These are phyloP conservation scores for Lentinula edodes DNA, from an alignment of 768 basidiomycete genomes.

Conservation along the genomic window DNA sequence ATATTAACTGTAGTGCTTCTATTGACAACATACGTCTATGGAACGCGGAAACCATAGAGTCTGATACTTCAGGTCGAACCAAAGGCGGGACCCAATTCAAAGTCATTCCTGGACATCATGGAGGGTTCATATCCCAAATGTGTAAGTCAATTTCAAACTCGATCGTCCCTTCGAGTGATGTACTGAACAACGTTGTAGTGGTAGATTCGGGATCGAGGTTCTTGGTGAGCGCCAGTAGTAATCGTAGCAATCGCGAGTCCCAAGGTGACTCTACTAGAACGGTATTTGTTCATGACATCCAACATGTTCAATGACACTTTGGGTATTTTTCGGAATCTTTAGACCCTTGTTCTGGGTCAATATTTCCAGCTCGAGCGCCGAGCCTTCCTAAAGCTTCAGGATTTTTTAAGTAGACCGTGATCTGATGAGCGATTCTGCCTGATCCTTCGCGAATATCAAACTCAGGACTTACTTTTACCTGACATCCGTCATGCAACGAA, in stretches of 20 bases:
- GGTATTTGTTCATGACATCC: conserved; percentile 89
- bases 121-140: conserved; percentile 90
- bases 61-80: conserved; percentile 51
- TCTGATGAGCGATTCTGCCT: not conserved
- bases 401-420: not conserved
- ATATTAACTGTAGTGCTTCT: conserved; percentile 58
- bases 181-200: conserved; percentile 40
- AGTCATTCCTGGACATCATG: conserved; percentile 94
- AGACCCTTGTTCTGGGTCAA: not conserved
- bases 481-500: not conserved
- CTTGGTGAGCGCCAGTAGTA: conserved; percentile 88
- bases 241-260: conserved; percentile 92
- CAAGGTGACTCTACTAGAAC: conserved; percentile 87
- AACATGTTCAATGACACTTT: conserved; percentile 27
- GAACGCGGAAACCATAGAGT: conserved; percentile 77
- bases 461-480: not conserved
- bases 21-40: conserved; percentile 90
- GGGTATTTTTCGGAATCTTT: not conserved
- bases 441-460: not conserved
- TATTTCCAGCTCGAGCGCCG: not conserved
- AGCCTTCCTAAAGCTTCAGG: too few species aligned
- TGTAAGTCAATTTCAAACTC: conserved; percentile 44
- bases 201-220: conserved; percentile 82
- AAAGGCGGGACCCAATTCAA: conserved; percentile 82
- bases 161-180: conserved; percentile 10